Percentiles rank a stretch among this genome's conserved stretches.
Evolutionary conservation across 495 filamentous ascomycete genomes (phyloP).

Genomic region (Neurospora sp.): DNA sequence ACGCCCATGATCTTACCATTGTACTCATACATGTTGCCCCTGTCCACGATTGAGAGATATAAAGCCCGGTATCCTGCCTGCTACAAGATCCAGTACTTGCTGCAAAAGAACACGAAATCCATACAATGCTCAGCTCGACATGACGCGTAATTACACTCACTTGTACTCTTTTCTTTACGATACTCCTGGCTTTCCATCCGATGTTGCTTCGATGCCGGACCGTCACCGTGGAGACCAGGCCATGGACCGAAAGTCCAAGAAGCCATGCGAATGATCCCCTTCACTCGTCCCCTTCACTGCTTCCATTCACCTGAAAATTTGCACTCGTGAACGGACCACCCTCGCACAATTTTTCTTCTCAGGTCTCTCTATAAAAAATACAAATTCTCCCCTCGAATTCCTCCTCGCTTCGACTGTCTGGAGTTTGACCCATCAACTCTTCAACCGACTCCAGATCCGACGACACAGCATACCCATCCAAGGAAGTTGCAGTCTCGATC

Average conservation of each 20-base stretch:
- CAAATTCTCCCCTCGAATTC: neutral
- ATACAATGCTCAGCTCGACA: neutral
- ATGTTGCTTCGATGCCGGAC: neutral
- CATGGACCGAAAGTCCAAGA: neutral
- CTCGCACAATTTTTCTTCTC: neutral
- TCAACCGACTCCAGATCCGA: neutral
- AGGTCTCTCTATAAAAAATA: neutral
- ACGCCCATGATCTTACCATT: neutral
- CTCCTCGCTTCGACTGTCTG: neutral
- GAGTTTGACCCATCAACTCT: neutral
- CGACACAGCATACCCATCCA: too few species aligned
- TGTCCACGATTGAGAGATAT: neutral
- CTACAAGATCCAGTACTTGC: neutral
- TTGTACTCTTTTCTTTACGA: fast-evolving
- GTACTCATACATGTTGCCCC: neutral
- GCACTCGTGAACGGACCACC: neutral
- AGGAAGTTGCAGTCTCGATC: too few species aligned
- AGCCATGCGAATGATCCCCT: neutral
- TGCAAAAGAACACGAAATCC: neutral
- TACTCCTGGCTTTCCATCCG: neutral
- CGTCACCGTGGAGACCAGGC: neutral
- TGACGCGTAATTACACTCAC: neutral
- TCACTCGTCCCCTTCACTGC: neutral
- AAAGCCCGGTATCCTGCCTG: neutral
- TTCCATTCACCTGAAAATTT: neutral